Evolutionary conservation across 495 filamentous ascomycete genomes (phyloP).

Genomic region (Aspergillus biplanus): DNA sequence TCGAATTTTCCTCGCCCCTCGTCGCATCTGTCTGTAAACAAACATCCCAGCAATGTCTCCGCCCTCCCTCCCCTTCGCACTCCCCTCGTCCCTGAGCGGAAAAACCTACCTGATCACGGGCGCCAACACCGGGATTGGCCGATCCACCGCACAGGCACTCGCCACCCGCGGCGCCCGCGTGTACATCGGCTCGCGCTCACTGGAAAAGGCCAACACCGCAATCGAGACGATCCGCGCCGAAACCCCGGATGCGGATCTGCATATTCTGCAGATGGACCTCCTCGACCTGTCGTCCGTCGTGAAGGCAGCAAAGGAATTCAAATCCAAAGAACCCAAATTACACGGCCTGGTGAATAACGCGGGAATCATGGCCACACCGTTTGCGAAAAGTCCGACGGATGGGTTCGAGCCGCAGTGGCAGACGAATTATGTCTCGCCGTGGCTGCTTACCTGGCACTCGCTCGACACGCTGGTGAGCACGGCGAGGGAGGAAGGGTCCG

Average conservation of each 20-base stretch:
- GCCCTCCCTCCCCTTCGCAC: neutral
- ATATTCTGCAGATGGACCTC: slow-evolving; percentile 6
- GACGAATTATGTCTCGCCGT: slow-evolving; percentile 7
- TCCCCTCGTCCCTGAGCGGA: neutral
- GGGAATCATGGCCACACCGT: slow-evolving; percentile 5
- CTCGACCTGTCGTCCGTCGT: slow-evolving; percentile 1
- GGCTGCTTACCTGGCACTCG: neutral
- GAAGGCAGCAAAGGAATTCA: neutral
- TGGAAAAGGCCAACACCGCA: neutral
- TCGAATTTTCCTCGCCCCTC: neutral
- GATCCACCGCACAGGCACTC: slow-evolving; percentile 1
- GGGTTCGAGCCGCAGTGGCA: slow-evolving; percentile 6
- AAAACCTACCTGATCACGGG: slow-evolving; percentile 5
- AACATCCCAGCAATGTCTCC: neutral
- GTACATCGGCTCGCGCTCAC: slow-evolving; percentile 7
- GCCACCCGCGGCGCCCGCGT: neutral
- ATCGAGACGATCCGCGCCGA: neutral
- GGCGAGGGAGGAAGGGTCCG: neutral
- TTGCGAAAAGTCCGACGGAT: neutral
- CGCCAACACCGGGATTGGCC: neutral
- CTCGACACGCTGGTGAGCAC: neutral
- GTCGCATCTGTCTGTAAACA: neutral
- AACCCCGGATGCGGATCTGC: neutral
- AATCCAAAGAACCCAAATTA: neutral
- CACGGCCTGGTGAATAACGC: slow-evolving; percentile 9